phyloP scores from a whole-genome alignment of 2,329 filamentous ascomycete genomes.

The Acephala macrosclerotiorum region DNA sequence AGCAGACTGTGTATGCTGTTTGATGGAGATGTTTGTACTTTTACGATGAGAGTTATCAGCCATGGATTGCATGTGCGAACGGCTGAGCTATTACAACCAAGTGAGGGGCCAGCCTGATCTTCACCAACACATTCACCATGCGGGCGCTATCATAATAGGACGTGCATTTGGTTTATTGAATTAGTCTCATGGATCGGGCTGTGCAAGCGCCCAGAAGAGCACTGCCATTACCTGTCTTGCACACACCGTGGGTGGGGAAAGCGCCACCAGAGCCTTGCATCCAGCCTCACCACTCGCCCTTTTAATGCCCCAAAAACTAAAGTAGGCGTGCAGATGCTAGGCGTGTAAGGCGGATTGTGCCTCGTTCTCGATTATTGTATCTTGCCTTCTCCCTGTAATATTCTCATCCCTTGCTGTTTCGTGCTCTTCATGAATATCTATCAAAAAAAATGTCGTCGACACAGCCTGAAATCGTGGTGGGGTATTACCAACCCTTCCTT shows the following conservation, averaged over 20 bases:
- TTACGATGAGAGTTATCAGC: background rate
- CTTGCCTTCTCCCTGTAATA: background rate
- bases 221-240: background rate
- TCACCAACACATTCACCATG: background rate
- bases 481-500: background rate
- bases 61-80: constrained; percentile 1
- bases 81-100: background rate
- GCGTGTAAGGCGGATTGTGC: background rate
- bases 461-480: constrained; percentile 5
- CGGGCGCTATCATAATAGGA: background rate
- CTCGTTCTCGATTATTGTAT: background rate
- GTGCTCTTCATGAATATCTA: background rate
- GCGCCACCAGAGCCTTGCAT: constrained; percentile 1
- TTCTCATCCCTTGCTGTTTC: background rate
- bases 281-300: constrained; percentile 1
- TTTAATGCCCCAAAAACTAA: constrained; percentile 1
- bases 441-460: background rate
- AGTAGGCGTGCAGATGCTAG: background rate
- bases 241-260: background rate
- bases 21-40: background rate
- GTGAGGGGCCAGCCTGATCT: background rate
- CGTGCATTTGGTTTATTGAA: constrained; percentile 7
- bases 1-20: background rate
- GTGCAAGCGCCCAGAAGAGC: constrained; percentile 7
- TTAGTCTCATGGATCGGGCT: background rate